Evolutionary conservation across 345 rosid genomes (phyloP).

Genomic region (Citrus trifoliata): DNA sequence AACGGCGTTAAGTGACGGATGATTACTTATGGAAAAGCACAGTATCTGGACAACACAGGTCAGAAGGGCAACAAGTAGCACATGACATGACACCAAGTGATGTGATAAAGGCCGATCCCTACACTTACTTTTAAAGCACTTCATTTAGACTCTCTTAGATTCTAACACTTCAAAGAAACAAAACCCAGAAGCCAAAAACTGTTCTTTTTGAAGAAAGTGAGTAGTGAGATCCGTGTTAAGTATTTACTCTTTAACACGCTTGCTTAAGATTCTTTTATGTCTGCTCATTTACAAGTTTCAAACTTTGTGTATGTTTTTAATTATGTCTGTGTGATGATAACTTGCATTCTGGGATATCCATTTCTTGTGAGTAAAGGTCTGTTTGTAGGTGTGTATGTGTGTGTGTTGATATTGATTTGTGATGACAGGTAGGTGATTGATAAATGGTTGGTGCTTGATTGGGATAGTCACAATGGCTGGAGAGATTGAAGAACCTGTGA

Average conservation of each 20-base stretch:
- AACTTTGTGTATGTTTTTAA: not conserved
- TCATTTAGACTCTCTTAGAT: not conserved
- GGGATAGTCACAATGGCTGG: slow-evolving; percentile 48
- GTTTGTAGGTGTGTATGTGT: not conserved
- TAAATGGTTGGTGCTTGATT: slow-evolving; percentile 11
- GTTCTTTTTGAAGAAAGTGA: not conserved
- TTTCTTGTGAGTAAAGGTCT: slow-evolving; percentile 8
- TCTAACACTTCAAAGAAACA: not conserved
- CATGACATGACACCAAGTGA: slow-evolving; percentile 7
- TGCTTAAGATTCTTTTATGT: not conserved
- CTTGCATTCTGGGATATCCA: not conserved
- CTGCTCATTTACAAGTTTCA: not conserved
- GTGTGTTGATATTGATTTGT: not conserved
- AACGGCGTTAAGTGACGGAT: not conserved
- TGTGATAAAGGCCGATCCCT: not conserved
- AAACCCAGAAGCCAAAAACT: not conserved
- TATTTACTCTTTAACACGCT: not conserved
- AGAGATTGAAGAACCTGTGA: slow-evolving; percentile 60
- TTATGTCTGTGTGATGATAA: not conserved
- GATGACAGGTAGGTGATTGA: not conserved
- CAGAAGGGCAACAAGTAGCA: slow-evolving; percentile 21
- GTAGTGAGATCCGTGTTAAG: not conserved
- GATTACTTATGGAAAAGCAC: not conserved
- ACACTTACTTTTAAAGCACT: not conserved
- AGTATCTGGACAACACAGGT: slow-evolving; percentile 1